phyloP scores from a whole-genome alignment of 2,329 filamentous ascomycete species.

The Ophiosphaerella herpotricha region DNA sequence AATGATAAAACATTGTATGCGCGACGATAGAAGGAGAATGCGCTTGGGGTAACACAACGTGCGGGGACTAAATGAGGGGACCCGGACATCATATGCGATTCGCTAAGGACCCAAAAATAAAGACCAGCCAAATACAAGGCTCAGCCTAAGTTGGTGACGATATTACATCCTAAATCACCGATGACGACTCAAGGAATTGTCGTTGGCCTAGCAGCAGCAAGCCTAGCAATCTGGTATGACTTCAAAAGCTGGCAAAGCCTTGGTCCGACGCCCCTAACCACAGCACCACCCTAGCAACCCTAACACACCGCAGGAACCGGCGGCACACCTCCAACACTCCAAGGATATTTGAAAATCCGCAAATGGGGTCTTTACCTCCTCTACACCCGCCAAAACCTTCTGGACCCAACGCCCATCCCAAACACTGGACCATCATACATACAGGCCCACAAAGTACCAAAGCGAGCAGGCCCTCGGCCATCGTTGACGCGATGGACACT shows the following conservation, averaged over 20 bases:
- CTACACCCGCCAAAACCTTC: conserved; percentile 30
- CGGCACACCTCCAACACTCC: conserved; percentile 35
- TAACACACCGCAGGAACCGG: conserved; percentile 31
- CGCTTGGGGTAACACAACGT: no score
- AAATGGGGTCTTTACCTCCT: conserved; percentile 35
- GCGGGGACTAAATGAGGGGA: no score
- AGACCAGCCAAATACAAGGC: no score
- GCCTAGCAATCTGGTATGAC: conserved; percentile 24
- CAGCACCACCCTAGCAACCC: neutral
- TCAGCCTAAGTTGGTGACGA: no score
- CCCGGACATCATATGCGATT: no score
- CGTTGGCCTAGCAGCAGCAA: conserved; percentile 14
- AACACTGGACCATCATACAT: conserved; percentile 31
- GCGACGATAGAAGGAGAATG: no score
- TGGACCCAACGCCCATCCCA: conserved; percentile 29
- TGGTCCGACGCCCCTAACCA: conserved; percentile 8
- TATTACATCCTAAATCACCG: no score
- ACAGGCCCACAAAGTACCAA: conserved; percentile 21
- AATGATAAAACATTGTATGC: no score
- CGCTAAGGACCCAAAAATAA: no score
- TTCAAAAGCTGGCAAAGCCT: conserved; percentile 30
- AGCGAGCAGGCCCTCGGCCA: conserved; percentile 25
- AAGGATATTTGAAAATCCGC: conserved; percentile 37
- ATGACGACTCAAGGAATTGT: conserved; percentile 14
- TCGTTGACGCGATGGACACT: conserved; percentile 34